These are phyloP conservation scores for Erysimum cheiranthoides DNA, from an alignment of 345 rosid species.

Conservation along the genomic window DNA sequence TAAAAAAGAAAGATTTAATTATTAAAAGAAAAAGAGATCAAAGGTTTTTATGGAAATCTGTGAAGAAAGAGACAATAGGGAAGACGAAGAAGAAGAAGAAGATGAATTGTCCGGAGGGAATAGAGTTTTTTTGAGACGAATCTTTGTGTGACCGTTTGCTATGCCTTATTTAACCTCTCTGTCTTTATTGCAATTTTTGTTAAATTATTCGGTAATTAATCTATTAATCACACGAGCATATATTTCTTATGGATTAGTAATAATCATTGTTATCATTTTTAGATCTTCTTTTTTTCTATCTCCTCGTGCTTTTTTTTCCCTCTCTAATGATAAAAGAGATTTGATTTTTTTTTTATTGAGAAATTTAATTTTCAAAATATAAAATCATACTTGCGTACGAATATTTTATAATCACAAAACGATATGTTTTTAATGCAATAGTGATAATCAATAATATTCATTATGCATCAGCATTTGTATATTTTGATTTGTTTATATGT, in stretches of 20 bases:
- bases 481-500: neutral
- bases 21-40: neutral
- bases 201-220: slow-evolving; percentile 37
- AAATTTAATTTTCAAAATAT: too few species aligned
- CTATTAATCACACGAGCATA: slow-evolving; percentile 33
- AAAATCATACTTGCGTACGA: too few species aligned
- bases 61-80: slow-evolving; percentile 39
- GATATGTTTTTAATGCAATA: too few species aligned
- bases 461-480: too few species aligned
- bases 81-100: slow-evolving; percentile 20
- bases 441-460: neutral
- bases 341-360: too few species aligned
- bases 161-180: slow-evolving; percentile 39
- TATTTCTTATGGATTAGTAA: neutral
- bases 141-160: slow-evolving; percentile 37
- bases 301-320: too few species aligned
- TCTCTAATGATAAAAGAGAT: too few species aligned
- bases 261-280: neutral
- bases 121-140: slow-evolving; percentile 32
- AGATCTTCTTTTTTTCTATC: neutral
- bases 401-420: too few species aligned
- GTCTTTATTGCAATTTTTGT: slow-evolving; percentile 11
- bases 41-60: slow-evolving; percentile 33
- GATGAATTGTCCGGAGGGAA: slow-evolving; percentile 34
- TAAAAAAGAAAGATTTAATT: neutral